These are phyloP conservation scores for Colletotrichum sp. DNA, from an alignment of 2,329 filamentous ascomycete genomes.

Conservation along the genomic window DNA sequence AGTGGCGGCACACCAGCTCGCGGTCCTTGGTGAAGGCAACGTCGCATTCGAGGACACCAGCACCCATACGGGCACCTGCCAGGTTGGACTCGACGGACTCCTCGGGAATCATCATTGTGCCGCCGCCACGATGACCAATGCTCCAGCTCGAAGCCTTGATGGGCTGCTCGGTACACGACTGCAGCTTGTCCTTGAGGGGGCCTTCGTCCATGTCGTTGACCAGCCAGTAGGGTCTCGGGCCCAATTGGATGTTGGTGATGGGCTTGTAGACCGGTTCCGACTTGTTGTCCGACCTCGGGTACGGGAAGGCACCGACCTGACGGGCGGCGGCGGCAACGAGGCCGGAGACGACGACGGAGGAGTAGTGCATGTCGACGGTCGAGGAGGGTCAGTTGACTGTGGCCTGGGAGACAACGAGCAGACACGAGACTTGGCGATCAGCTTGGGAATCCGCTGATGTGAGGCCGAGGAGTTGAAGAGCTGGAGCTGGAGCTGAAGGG, in stretches of 20 bases:
- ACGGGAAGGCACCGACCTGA: slow-evolving; percentile 13
- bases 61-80: slow-evolving; percentile 70
- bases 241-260: slow-evolving; percentile 59
- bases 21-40: slow-evolving; percentile 70
- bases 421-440: neutral
- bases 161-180: slow-evolving; percentile 58
- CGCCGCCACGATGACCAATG: slow-evolving; percentile 66
- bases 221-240: slow-evolving; percentile 69
- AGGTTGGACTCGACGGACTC: slow-evolving; percentile 64
- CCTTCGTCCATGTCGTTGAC: slow-evolving; percentile 66
- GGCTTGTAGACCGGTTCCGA: slow-evolving; percentile 28
- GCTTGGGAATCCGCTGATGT: neutral
- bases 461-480: neutral
- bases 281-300: slow-evolving; percentile 8
- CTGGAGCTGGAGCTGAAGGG: neutral
- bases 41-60: slow-evolving; percentile 71
- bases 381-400: neutral
- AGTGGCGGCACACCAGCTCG: slow-evolving; percentile 71
- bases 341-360: slow-evolving; percentile 30
- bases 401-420: neutral
- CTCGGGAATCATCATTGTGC: slow-evolving; percentile 67
- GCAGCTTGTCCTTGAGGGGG: slow-evolving; percentile 63
- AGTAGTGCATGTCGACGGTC: slow-evolving; percentile 34
- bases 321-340: slow-evolving; percentile 26
- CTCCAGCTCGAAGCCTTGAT: slow-evolving; percentile 59